Percentiles rank a stretch among this genome's conserved stretches.
Conservation (phyloP, 345 rosid species). For the Gossypium herbaceum region DNA sequence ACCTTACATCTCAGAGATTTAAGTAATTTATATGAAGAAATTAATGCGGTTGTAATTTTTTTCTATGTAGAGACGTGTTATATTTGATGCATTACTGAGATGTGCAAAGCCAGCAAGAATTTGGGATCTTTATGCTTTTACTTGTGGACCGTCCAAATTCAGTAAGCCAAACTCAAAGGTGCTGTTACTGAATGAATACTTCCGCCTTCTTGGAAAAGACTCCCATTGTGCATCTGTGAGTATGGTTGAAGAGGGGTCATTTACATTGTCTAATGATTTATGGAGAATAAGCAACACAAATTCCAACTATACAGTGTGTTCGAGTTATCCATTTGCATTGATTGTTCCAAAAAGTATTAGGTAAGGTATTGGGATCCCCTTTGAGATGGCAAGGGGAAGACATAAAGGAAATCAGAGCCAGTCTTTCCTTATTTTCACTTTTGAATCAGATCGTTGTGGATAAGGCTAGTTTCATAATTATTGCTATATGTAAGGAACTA, state of each 20-base stretch:
- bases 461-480: background rate
- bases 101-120: conserved; percentile 60
- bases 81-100: conserved; percentile 58
- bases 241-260: conserved; percentile 68
- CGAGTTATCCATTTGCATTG: conserved; percentile 87
- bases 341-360: conserved; percentile 81
- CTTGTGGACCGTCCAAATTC: conserved; percentile 69
- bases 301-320: conserved; percentile 62
- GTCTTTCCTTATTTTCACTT: conserved; percentile 13
- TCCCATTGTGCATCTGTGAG: conserved; percentile 52
- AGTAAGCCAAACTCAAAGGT: conserved; percentile 66
- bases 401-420: background rate
- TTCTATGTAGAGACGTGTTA: conserved; percentile 59
- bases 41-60: background rate
- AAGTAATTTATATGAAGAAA: background rate
- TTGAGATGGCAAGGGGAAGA: conserved; percentile 7
- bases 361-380: conserved; percentile 37
- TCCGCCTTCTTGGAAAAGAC: conserved; percentile 76
- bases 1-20: background rate
- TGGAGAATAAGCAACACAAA: conserved; percentile 88
- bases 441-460: background rate
- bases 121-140: conserved; percentile 86
- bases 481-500: conserved; percentile 16
- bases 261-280: conserved; percentile 61
- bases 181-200: conserved; percentile 84